Base-by-base conservation (phyloP, 1,139 yeast genomes). In the Sugiyamaella paludigena region DNA sequence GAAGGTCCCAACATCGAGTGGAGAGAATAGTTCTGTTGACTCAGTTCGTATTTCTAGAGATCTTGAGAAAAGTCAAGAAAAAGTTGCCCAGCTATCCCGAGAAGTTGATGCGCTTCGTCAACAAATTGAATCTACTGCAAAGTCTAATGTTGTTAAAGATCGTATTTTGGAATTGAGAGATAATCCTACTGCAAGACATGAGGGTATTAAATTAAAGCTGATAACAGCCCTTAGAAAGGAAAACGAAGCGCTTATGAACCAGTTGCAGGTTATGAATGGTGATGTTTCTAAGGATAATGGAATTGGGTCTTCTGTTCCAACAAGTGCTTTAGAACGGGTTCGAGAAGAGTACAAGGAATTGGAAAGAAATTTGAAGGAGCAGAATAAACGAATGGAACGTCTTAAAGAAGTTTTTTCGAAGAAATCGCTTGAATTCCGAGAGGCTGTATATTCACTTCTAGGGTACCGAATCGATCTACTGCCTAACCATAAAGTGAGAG, bases 391-490 rank as follows among this genome's bases (percentile, higher is more conserved):
- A 47, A 75, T 76, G 39, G 73, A 68, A 29, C 71, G 96, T 39
- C 73, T 88, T 49, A 79, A 76, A 57, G 81, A 82, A 55, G 77
- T 80, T 11, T 88, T 81, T 62, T 69, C 81, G n/a, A 77, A 78
- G 51, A 85, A 86, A 63, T 83, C 94, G n/a, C 70, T 76, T 35
- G 94, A 87, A 61, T 82, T 87, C 47, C 71, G 88, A 31, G 81
- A 83, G 32, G 79, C 84, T 1, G 82, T 88, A 0, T 80, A 83
- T 43, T 75, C 83, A 10, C 74, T 85, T 36, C 74, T 88, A 49
- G 96, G 96, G 0, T 88, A 80, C 66, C 77, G 79, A 32, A 71
- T 89, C 27, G 95, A 87, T 61, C 84, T 87, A 53, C 67, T 83
- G 45, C 82, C 83, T 7, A 78, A 84, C 35, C 76, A 80, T 27